Base-by-base conservation (phyloP, 352 stramenopile genomes). In the Globisporangium ultimum region DNA sequence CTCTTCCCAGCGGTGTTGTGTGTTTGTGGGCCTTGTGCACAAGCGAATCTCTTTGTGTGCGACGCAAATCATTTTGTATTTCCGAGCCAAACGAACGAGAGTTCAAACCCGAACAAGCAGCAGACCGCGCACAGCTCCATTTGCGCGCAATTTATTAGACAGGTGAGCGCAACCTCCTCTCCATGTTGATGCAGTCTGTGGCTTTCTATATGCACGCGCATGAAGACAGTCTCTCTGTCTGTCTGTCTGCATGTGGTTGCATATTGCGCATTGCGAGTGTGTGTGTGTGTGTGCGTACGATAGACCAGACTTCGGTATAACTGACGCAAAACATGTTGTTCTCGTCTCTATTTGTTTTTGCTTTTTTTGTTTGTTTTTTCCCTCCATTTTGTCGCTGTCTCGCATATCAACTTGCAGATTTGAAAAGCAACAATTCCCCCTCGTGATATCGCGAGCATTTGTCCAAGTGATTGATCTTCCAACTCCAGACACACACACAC, bases 21-120 rank as follows among this genome's bases (percentile, higher is more conserved):
- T 18, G 17, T 13, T 21, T 28, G 34, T n/a, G 38, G 13, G 17
- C 14, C 9, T 4, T 32, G 11, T 18, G 28, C 50, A 20, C 13
- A 45, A 18, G 52, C n/a, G 52, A 40, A 58, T 56, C 34, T 47
- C 51, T 38, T 56, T 56, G 24, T 13, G 14, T 57, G 34, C 20
- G 40, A 15, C 40, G 40, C 40, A 45, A 45, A 45, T 45, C 40
- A 45, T 10, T 45, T 45, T 8, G 28, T 5, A 36, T 45, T 45
- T 45, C 40, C 40, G 40, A 45, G 40, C 40, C 40, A 45, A 45
- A 45, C 40, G 17, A 5, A 4, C 40, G 17, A 45, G 17, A 15
- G 40, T n/a, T 45, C 13, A 45, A 45, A 45, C 13, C 40, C 13
- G 13, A 45, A 45, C 40, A 45, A 45, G 40, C 40, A n/a, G 17